phyloP scores from a whole-genome alignment of 202 grass and related monocot species.

The Musa balbisiana region DNA sequence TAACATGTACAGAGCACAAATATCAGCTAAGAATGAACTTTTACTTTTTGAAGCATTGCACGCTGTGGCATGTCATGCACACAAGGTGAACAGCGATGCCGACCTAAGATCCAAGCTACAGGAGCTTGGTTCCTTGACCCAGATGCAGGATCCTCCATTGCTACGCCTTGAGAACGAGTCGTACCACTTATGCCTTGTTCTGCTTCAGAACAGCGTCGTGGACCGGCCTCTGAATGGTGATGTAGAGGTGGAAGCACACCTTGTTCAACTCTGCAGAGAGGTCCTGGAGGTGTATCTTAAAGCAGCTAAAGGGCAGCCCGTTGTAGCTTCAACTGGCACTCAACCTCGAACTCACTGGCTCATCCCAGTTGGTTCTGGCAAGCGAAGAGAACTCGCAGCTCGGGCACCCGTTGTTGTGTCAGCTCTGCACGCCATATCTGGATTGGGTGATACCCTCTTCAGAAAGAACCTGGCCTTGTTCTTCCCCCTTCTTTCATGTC shows the following conservation, averaged over 20 bases:
- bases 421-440: slow-evolving; percentile 80
- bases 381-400: slow-evolving; percentile 88
- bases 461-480: slow-evolving; percentile 77
- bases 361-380: slow-evolving; percentile 80
- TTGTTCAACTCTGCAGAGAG: slow-evolving; percentile 75
- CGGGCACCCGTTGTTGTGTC: slow-evolving; percentile 79
- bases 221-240: slow-evolving; percentile 47
- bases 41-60: slow-evolving; percentile 93
- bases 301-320: slow-evolving; percentile 34
- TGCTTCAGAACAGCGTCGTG: slow-evolving; percentile 76
- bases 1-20: slow-evolving; percentile 76
- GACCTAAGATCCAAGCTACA: slow-evolving; percentile 82
- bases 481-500: slow-evolving; percentile 75
- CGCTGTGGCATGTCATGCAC: slow-evolving; percentile 74
- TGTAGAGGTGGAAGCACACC: slow-evolving; percentile 53
- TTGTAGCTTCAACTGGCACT: slow-evolving; percentile 41
- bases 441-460: slow-evolving; percentile 51
- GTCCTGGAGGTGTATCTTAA: slow-evolving; percentile 83
- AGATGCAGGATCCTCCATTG: slow-evolving; percentile 95
- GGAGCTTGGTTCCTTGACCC: slow-evolving; percentile 87
- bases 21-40: slow-evolving; percentile 76
- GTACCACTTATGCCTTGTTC: slow-evolving; percentile 79
- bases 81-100: slow-evolving; percentile 87
- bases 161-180: slow-evolving; percentile 96
- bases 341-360: slow-evolving; percentile 51